A percentile compares a stretch with the other conserved stretches of the same genome.
phyloP scores from a whole-genome alignment of 2,329 filamentous ascomycete genomes.

The Aaosphaeria pasadenensis region DNA sequence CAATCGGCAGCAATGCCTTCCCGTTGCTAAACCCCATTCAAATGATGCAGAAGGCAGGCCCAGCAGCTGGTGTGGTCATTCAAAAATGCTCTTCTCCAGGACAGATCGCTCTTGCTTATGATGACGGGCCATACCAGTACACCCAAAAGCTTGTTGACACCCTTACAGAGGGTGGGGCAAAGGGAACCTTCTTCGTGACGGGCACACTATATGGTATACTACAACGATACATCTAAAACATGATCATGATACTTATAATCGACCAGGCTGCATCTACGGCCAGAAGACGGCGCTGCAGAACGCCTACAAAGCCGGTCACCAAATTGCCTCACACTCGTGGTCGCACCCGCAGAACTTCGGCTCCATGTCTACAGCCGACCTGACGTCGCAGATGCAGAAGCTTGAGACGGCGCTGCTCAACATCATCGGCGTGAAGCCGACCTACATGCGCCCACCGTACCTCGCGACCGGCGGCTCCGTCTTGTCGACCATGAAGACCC shows the following conservation, averaged over 20 bases:
- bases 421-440: constrained; percentile 36
- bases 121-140: constrained; percentile 35
- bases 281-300: constrained; percentile 27
- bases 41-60: constrained; percentile 23
- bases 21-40: constrained; percentile 24
- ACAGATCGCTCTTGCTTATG: constrained; percentile 32
- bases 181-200: constrained; percentile 36
- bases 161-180: constrained; percentile 26
- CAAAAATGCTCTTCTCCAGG: constrained; percentile 26
- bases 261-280: constrained; percentile 33
- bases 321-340: constrained; percentile 37
- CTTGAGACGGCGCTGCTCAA: constrained; percentile 33
- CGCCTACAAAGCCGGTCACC: constrained; percentile 32
- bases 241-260: constrained; percentile 1
- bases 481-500: constrained; percentile 28
- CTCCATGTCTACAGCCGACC: constrained; percentile 23
- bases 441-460: constrained; percentile 37
- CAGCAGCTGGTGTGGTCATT: constrained; percentile 26
- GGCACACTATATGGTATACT: constrained; percentile 25
- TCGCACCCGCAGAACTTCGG: constrained; percentile 32
- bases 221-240: not conserved
- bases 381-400: constrained; percentile 30
- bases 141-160: constrained; percentile 32
- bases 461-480: constrained; percentile 31
- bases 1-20: constrained; percentile 13